Conservation (phyloP, 1,139 yeast species). For the Scheffersomyces insectosa region DNA sequence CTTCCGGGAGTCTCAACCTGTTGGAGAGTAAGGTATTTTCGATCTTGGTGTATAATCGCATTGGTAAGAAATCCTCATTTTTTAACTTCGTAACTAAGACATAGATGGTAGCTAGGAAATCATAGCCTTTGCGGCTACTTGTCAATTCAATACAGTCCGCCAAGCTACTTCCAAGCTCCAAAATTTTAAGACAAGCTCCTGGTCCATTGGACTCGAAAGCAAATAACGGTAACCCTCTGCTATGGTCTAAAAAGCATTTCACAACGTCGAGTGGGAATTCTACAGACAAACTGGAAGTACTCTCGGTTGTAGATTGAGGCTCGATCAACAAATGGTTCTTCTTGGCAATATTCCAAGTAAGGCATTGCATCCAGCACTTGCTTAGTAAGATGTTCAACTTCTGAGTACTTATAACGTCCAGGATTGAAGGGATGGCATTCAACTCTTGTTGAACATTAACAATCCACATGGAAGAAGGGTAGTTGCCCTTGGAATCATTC, state of each 20-base stretch:
- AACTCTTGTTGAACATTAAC: slow-evolving; percentile 30
- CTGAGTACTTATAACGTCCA: slow-evolving; percentile 23
- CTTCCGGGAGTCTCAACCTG: slow-evolving; percentile 10
- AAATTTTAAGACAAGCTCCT: slow-evolving; percentile 38
- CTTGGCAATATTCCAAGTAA: slow-evolving; percentile 39
- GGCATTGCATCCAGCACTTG: slow-evolving; percentile 38
- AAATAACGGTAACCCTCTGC: slow-evolving; percentile 29
- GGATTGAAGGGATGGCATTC: slow-evolving; percentile 19
- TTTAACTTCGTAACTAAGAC: slow-evolving; percentile 25
- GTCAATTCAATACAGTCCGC: slow-evolving; percentile 23
- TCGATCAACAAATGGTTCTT: slow-evolving; percentile 19
- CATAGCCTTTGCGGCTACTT: slow-evolving; percentile 16
- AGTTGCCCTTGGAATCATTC: slow-evolving; percentile 1
- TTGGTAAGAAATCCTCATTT: slow-evolving; percentile 27
- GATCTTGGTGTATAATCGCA: slow-evolving; percentile 23
- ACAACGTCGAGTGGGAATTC: slow-evolving; percentile 37
- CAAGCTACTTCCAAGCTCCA: slow-evolving; percentile 34
- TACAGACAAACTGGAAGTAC: slow-evolving; percentile 19
- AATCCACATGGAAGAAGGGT: slow-evolving; percentile 21
- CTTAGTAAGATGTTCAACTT: slow-evolving; percentile 35
- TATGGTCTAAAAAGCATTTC: slow-evolving; percentile 26
- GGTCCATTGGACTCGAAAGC: slow-evolving; percentile 44
- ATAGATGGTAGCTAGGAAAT: slow-evolving; percentile 23
- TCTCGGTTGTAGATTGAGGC: slow-evolving; percentile 4
- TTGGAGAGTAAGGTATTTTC: slow-evolving; percentile 6